Base-by-base conservation (phyloP, 1,139 yeast genomes). In the Maudiozyma humilis region DNA sequence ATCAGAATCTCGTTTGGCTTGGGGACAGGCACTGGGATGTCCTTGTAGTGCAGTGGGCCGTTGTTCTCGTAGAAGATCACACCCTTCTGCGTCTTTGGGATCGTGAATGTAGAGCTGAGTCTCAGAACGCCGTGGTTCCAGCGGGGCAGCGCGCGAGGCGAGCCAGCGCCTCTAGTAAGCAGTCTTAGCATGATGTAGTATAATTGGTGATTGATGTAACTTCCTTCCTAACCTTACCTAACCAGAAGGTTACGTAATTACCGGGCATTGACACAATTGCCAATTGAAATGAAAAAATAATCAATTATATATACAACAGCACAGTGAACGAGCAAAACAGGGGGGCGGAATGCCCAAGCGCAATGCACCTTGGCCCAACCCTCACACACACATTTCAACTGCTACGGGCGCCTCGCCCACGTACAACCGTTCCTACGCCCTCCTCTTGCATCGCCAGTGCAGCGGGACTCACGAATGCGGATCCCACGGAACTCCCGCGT, bases 21-120 rank as follows among this genome's bases (percentile, higher is more conserved):
- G 50, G 83, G 83, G 32, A 56, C 65, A 52, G 84, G 84, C 36
- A 78, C 82, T 38, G 78, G 72, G 44, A 77, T 72, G 54, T 76
- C 81, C 54, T 69, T 76, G 67, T 76, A 77, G 46, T 66, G 61
- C 59, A 79, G 68, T 43, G 56, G 56, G 54, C 77, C 77, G 49
- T 75, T 75, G 55, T 65, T 64, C 56, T 68, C 71, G 58, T 72
- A 72, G 59, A 73, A 73, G 52, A 73, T 61, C 37, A 73, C 72
- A 50, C 72, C 79, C 59, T 73, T 75, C 62, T 75, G 79, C 31
- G 70, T 68, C 38, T 60, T 55, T 53, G 79, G 79, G 52, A 73
- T 64, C 81, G 84, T 41, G 78, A 83, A 51, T 76, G 71, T 40
- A 80, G 86, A 51, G 17, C 46, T 47, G 30, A 53, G 41, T 41